phyloP scores from a whole-genome alignment of 1,284 basidiomycete genomes.

The Malassezia sympodialis region DNA sequence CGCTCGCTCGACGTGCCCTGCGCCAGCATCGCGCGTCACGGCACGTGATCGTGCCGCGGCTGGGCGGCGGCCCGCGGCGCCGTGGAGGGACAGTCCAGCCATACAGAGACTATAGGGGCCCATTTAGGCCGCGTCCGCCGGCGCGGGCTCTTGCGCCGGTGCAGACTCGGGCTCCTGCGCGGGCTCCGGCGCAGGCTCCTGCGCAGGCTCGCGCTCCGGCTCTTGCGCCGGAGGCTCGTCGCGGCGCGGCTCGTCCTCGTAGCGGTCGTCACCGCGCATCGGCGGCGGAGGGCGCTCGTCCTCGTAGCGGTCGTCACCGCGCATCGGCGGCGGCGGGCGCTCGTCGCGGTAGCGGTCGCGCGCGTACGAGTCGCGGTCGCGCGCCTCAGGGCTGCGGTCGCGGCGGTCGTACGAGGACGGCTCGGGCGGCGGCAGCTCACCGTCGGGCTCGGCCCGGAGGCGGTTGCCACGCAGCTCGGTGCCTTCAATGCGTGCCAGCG shows the following conservation, averaged over 20 bases:
- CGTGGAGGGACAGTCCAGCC: not conserved
- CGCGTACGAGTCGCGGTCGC: not conserved
- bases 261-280: constrained; percentile 1
- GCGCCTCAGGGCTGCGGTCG: constrained; percentile 28
- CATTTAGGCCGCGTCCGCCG: not conserved
- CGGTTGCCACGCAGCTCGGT: constrained; percentile 41
- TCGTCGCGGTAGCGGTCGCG: constrained; percentile 11
- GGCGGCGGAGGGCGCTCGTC: constrained; percentile 14
- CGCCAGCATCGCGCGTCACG: not conserved
- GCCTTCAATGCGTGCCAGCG: constrained; percentile 44
- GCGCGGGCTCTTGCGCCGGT: not conserved
- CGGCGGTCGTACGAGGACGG: constrained; percentile 19
- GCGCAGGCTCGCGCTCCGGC: not conserved
- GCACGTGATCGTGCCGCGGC: not conserved
- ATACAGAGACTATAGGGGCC: not conserved
- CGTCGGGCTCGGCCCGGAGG: constrained; percentile 40
- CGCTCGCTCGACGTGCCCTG: not conserved
- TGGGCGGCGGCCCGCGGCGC: not conserved
- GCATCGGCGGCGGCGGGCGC: constrained; percentile 13
- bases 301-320: constrained; percentile 5
- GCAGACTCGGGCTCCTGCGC: not conserved
- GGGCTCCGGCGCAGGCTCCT: not conserved
- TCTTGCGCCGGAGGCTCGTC: constrained; percentile 1
- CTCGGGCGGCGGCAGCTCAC: constrained; percentile 7
- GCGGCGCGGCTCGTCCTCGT: not conserved